Conservation (phyloP, 2,329 filamentous ascomycete genomes). For the Pseudogymnoascus sp. region DNA sequence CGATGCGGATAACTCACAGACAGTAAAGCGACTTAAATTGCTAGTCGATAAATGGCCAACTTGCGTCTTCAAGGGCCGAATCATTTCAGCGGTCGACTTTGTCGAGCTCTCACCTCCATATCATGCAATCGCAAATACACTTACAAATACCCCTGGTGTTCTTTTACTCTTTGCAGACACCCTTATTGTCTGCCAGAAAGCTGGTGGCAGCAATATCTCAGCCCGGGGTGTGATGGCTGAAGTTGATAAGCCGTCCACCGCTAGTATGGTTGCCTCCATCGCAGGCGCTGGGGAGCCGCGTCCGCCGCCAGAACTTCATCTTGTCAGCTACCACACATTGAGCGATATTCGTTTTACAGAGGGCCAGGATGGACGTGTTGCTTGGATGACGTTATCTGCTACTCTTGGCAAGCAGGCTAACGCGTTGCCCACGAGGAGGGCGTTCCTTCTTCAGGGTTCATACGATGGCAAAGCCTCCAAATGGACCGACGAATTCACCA, state of each 20-base stretch:
- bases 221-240: constrained; percentile 75
- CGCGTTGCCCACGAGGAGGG: constrained; percentile 50
- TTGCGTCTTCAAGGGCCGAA: constrained; percentile 62
- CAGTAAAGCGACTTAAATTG: constrained; percentile 64
- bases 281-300: constrained; percentile 53
- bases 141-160: constrained; percentile 50
- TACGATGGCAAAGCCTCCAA: constrained; percentile 72
- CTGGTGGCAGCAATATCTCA: constrained; percentile 50
- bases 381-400: constrained; percentile 58
- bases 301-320: constrained; percentile 59
- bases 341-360: constrained; percentile 66
- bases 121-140: constrained; percentile 24
- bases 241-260: constrained; percentile 68
- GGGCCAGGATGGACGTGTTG: constrained; percentile 51
- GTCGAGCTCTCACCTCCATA: constrained; percentile 70
- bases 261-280: constrained; percentile 53
- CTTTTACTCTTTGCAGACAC: constrained; percentile 80
- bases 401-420: constrained; percentile 37
- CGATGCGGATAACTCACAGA: constrained; percentile 60
- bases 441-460: constrained; percentile 62
- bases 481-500: constrained; percentile 76
- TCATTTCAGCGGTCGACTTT: constrained; percentile 75
- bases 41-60: constrained; percentile 71
- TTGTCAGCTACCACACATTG: constrained; percentile 63
- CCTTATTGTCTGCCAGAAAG: constrained; percentile 67